A percentile compares a stretch with the other conserved stretches of the same genome.
Evolutionary conservation across 23 red algal species (phyloP).

Genomic region (Chondrus crispus): DNA sequence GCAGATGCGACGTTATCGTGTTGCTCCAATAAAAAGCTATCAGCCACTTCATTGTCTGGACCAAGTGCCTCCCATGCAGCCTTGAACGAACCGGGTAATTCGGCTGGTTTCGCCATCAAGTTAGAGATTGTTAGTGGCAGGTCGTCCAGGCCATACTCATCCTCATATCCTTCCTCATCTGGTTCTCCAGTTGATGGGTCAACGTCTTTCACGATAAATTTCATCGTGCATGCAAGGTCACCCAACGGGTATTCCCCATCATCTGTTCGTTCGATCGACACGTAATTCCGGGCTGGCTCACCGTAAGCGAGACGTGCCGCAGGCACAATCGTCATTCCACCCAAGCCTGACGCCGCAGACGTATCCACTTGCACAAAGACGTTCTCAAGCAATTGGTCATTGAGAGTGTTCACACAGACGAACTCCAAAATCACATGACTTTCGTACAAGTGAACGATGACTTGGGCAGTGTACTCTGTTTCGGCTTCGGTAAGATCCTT

Average conservation of each 20-base stretch:
- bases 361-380: slow-evolving; percentile 75
- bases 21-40: slow-evolving; percentile 73
- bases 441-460: slow-evolving; percentile 73
- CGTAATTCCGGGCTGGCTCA: slow-evolving; percentile 46
- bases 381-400: slow-evolving; percentile 84
- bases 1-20: slow-evolving; percentile 85
- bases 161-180: slow-evolving; percentile 84
- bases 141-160: slow-evolving; percentile 88
- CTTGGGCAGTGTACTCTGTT: slow-evolving; percentile 84
- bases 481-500: slow-evolving; percentile 94
- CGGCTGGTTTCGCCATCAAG: slow-evolving; percentile 75
- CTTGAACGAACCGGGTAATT: slow-evolving; percentile 67
- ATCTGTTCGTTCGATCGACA: slow-evolving; percentile 44
- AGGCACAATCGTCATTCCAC: slow-evolving; percentile 52
- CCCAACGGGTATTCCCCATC: slow-evolving; percentile 74
- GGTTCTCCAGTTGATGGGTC: slow-evolving; percentile 70
- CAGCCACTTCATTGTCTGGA: slow-evolving; percentile 61
- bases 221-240: slow-evolving; percentile 61
- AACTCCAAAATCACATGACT: slow-evolving; percentile 82
- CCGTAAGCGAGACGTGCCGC: slow-evolving; percentile 48
- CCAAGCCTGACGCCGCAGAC: slow-evolving; percentile 47
- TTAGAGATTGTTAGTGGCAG: slow-evolving; percentile 67
- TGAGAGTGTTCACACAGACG: slow-evolving; percentile 81
- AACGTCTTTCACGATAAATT: slow-evolving; percentile 72
- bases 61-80: slow-evolving; percentile 90